These are phyloP conservation scores for Pelargonium nanum DNA, from an alignment of 345 rosid genomes.

Conservation along the genomic window DNA sequence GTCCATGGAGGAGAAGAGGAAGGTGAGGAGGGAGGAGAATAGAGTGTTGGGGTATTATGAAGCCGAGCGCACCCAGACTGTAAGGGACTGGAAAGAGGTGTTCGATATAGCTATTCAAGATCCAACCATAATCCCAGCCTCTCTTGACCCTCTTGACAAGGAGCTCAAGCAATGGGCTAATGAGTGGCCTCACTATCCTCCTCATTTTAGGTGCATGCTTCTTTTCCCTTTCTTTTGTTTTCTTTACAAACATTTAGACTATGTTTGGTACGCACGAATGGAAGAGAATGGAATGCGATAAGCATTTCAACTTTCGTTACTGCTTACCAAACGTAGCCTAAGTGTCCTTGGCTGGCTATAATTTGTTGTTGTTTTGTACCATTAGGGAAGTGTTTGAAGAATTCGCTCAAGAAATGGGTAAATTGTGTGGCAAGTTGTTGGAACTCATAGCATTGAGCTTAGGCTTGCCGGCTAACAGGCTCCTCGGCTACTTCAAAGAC, in stretches of 20 bases:
- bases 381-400: conserved; percentile 54
- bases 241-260: background rate
- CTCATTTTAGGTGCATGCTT: conserved; percentile 33
- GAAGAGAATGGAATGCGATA: too few species aligned
- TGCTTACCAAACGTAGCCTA: background rate
- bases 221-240: too few species aligned
- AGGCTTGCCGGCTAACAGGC: conserved; percentile 41
- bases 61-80: conserved; percentile 53
- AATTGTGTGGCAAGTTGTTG: conserved; percentile 45
- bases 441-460: conserved; percentile 61
- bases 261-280: too few species aligned
- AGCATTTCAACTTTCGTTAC: too few species aligned
- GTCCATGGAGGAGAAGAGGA: conserved; percentile 39
- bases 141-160: conserved; percentile 26
- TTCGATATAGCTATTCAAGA: conserved; percentile 44
- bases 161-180: conserved; percentile 28
- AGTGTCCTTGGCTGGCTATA: too few species aligned
- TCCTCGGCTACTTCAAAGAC: conserved; percentile 47
- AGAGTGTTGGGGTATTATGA: conserved; percentile 48
- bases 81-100: conserved; percentile 60
- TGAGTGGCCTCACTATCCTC: conserved; percentile 48
- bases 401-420: conserved; percentile 51
- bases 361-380: background rate
- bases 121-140: conserved; percentile 41
- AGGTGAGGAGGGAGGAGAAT: conserved; percentile 43